Percentiles rank a stretch among this genome's conserved stretches.
phyloP scores from a whole-genome alignment of 306 rosid species.

The Rubus parviflorus region DNA sequence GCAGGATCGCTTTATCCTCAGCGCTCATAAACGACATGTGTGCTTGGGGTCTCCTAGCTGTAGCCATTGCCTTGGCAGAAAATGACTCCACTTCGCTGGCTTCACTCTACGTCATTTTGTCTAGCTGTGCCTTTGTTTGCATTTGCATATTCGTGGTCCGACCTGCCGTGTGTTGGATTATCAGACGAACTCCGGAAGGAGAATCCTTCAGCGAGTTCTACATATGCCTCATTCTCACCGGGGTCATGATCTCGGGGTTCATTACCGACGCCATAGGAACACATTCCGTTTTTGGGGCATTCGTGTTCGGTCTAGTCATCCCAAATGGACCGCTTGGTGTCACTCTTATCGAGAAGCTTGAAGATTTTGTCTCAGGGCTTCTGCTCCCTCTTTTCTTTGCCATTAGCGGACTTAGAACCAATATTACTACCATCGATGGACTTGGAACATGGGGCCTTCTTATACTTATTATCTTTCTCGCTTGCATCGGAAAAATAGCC shows the following conservation, averaged over 20 bases:
- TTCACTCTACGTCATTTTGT: constrained; percentile 70
- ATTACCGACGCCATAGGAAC: constrained; percentile 92
- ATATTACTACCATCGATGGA: constrained; percentile 37
- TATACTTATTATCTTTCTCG: constrained; percentile 50
- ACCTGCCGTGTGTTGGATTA: constrained; percentile 61
- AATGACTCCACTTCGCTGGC: constrained; percentile 50
- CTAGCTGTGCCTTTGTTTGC: constrained; percentile 61
- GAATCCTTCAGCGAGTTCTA: constrained; percentile 68
- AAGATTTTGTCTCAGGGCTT: constrained; percentile 94
- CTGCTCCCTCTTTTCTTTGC: constrained; percentile 90
- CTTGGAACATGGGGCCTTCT: constrained; percentile 52
- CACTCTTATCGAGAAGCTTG: constrained; percentile 87
- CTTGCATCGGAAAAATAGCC: constrained; percentile 65
- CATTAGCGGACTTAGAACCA: constrained; percentile 80
- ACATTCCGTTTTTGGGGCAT: constrained; percentile 89
- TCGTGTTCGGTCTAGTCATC: constrained; percentile 81
- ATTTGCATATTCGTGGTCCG: constrained; percentile 52
- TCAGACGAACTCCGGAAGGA: constrained; percentile 81
- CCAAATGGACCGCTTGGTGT: constrained; percentile 87
- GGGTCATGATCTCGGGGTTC: constrained; percentile 88
- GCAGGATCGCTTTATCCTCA: constrained; percentile 64
- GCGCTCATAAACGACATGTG: constrained; percentile 79
- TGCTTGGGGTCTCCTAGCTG: constrained; percentile 78
- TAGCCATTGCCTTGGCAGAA: constrained; percentile 79
- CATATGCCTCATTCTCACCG: constrained; percentile 72